Conservation (phyloP, 2,329 filamentous ascomycete species). For the Aureobasidium sp. region DNA sequence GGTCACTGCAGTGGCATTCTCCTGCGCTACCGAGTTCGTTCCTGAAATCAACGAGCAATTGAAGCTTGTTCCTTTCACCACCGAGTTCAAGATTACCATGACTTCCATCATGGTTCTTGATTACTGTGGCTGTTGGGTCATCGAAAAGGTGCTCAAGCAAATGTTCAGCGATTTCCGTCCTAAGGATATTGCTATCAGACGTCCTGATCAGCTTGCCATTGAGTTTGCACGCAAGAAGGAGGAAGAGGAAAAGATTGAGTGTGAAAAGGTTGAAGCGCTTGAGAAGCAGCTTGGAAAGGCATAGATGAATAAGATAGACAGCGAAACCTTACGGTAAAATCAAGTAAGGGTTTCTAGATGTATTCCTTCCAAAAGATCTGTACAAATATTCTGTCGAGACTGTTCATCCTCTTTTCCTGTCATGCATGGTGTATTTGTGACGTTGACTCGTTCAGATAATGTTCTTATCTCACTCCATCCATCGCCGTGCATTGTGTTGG, state of each 20-base stretch:
- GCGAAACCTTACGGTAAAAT: not conserved
- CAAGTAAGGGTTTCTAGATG: not conserved
- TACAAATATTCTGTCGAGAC: too few species aligned
- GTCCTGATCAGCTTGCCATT: constrained; percentile 75
- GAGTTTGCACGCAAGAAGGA: constrained; percentile 61
- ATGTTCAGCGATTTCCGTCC: constrained; percentile 86
- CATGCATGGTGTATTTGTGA: too few species aligned
- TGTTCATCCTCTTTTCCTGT: too few species aligned
- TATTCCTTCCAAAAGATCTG: too few species aligned
- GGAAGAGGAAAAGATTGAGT: constrained; percentile 32
- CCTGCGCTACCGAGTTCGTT: constrained; percentile 88
- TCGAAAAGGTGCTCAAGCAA: constrained; percentile 78
- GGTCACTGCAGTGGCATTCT: constrained; percentile 84
- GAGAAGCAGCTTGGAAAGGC: constrained; percentile 26
- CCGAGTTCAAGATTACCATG: constrained; percentile 82
- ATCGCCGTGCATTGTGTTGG: too few species aligned
- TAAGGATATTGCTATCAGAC: constrained; percentile 81
- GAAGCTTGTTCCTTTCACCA: constrained; percentile 80
- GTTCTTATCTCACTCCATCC: too few species aligned
- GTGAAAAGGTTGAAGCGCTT: constrained; percentile 22
- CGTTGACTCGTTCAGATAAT: too few species aligned
- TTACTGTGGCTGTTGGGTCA: constrained; percentile 75
- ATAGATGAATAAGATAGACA: constrained; percentile 9
- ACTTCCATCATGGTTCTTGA: constrained; percentile 79
- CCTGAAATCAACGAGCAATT: constrained; percentile 93